Evolutionary conservation across 1,284 basidiomycete genomes (phyloP).

Genomic region (Ceratobasidium sp.): DNA sequence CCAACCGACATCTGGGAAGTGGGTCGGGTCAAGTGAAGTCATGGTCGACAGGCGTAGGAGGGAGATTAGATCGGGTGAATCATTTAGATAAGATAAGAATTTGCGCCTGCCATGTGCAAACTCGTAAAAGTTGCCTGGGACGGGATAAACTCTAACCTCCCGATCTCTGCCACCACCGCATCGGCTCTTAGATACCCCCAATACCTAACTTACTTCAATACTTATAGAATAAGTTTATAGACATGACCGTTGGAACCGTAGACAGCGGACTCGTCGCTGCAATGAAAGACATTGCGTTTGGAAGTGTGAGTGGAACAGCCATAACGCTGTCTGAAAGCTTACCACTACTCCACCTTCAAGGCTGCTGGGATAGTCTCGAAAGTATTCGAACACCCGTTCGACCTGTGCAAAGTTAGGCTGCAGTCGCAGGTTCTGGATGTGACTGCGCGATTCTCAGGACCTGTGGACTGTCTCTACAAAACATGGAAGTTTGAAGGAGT

Average conservation of each 20-base stretch:
- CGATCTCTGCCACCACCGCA: slow-evolving; percentile 6
- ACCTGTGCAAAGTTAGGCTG: slow-evolving; percentile 84
- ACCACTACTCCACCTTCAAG: slow-evolving; percentile 54
- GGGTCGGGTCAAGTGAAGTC: slow-evolving; percentile 47
- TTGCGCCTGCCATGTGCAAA: slow-evolving; percentile 28
- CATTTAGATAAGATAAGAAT: slow-evolving; percentile 35
- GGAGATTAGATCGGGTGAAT: slow-evolving; percentile 10
- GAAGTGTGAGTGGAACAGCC: slow-evolving; percentile 53
- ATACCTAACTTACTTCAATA: background rate
- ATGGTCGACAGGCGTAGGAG: slow-evolving; percentile 27
- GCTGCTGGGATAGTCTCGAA: slow-evolving; percentile 84
- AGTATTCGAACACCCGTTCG: slow-evolving; percentile 87
- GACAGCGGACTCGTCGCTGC: slow-evolving; percentile 23
- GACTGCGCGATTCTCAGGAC: slow-evolving; percentile 77
- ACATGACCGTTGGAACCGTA: slow-evolving; percentile 15
- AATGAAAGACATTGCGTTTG: slow-evolving; percentile 60
- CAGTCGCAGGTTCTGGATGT: slow-evolving; percentile 84
- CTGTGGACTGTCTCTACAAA: slow-evolving; percentile 81
- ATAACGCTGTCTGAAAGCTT: slow-evolving; percentile 13
- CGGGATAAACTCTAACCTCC: background rate
- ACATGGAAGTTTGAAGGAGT: slow-evolving; percentile 83
- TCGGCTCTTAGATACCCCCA: slow-evolving; percentile 10
- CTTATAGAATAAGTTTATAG: slow-evolving; percentile 34
- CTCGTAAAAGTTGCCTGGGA: slow-evolving; percentile 7
- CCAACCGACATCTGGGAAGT: slow-evolving; percentile 43